phyloP scores from a whole-genome alignment of 257 asterid genomes.

The Penstemon davidsonii region DNA sequence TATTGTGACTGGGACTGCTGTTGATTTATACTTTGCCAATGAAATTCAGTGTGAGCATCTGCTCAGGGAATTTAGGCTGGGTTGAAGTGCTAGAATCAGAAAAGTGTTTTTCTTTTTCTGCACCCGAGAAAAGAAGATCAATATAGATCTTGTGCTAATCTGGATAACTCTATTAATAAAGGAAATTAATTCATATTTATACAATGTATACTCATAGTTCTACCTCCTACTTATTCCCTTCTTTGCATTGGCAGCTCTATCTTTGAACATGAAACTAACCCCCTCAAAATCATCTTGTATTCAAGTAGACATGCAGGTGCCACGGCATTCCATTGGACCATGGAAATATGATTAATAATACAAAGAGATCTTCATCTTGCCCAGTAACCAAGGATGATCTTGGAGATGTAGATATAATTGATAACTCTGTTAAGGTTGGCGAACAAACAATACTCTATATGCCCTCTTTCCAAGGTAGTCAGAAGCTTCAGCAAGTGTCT shows the following conservation, averaged over 20 bases:
- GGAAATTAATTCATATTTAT: constrained; percentile 9
- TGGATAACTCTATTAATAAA: not conserved
- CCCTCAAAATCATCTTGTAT: constrained; percentile 31
- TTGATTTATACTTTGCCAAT: not conserved
- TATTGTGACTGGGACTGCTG: constrained; percentile 8
- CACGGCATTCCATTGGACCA: constrained; percentile 75
- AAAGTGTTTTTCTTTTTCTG: not conserved
- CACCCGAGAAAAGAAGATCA: not conserved
- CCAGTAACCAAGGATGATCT: constrained; percentile 60
- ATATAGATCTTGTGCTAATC: not conserved
- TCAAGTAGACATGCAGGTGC: constrained; percentile 82
- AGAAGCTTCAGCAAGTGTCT: constrained; percentile 50
- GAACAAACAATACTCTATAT: constrained; percentile 64
- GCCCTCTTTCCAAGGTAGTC: constrained; percentile 79
- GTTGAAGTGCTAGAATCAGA: constrained; percentile 5
- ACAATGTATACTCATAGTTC: constrained; percentile 13
- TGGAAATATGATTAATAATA: constrained; percentile 31
- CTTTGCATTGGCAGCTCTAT: constrained; percentile 24
- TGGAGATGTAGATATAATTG: constrained; percentile 53
- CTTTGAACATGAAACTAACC: constrained; percentile 19
- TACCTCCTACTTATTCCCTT: constrained; percentile 20
- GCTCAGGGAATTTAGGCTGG: constrained; percentile 4
- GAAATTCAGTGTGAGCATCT: constrained; percentile 18
- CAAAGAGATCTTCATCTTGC: constrained; percentile 41
- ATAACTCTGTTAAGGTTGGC: constrained; percentile 74